Base-by-base conservation (phyloP, 345 rosid species). In the Fremontodendron californicum region DNA sequence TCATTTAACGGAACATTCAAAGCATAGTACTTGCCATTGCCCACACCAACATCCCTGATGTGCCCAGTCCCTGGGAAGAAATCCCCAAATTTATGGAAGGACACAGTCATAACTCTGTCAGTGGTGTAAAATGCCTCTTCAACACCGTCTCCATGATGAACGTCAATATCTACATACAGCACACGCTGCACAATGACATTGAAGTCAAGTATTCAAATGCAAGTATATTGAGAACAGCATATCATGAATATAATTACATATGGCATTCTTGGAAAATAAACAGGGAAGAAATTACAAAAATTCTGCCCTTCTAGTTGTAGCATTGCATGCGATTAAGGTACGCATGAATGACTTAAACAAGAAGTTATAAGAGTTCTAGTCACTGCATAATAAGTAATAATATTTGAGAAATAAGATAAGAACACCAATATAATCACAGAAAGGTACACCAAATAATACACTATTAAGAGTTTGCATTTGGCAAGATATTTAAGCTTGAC, bases 21-120 rank as follows among this genome's bases (percentile, higher is more conserved):
- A 58, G 99, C 97, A 85, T 96, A 96, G 81, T 84, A 79, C 81
- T 91, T 93, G 45, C 99, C 98, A 7, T 80, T 76, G 7, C 86
- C 92, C 4, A 79, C 87, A 9, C 99, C 98, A 13, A 84, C 82
- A 61, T 96, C 99, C 81, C 84, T 88, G 77, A 96, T 89, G 81
- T 92, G 97, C 42, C 99, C 98, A 25, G 94, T 91, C 48, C 99
- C 99, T 0, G 99, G 99, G 84, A 96, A 96, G 86, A 90, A 96
- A 78, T 96, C 99, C 54, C 99, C 99, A 79, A 84, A 96, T 81
- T 96, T 93, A 82, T 96, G 99, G 77, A 96, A 96, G 69, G 99
- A 96, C 71, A 96, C 98, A 3, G 97, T 96, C 99, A 96, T 96
- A 37, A 96, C 99, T 86, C 99, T 92, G 84, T 96, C 99, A n/a